phyloP scores from a whole-genome alignment of 495 filamentous ascomycete genomes.

The Chaetomium fimeti region DNA sequence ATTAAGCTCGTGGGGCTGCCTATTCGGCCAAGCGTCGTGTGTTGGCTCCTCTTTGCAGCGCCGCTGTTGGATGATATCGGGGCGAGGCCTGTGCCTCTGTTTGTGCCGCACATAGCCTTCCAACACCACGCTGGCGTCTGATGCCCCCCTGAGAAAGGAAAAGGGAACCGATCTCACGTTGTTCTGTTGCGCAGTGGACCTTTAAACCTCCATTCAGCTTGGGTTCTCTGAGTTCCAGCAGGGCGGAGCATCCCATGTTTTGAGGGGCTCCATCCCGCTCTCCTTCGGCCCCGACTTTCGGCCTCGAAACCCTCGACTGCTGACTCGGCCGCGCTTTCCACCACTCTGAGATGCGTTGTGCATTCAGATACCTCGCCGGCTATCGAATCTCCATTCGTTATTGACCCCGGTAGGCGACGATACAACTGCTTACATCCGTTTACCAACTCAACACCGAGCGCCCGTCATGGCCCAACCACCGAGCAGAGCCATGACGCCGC shows the following conservation, averaged over 20 bases:
- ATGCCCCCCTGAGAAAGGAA: neutral
- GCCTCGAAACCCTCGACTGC: neutral
- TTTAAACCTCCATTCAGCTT: neutral
- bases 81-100: neutral
- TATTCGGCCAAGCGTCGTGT: neutral
- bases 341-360: neutral
- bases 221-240: neutral
- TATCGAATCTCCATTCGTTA: neutral
- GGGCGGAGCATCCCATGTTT: constrained; percentile 3
- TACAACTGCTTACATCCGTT: neutral
- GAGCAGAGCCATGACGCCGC: neutral
- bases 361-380: neutral
- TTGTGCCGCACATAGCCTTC: constrained; percentile 10
- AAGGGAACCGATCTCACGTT: neutral
- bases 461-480: constrained; percentile 12
- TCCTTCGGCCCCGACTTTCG: neutral
- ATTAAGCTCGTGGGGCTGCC: neutral
- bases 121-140: neutral
- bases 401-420: neutral
- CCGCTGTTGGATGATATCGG: neutral
- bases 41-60: constrained; percentile 5
- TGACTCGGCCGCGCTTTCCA: neutral
- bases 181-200: neutral
- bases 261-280: neutral
- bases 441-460: neutral